Evolutionary conservation across 257 asterid genomes (phyloP), one percentile per base, ranked within the genome.

Genomic region (Prunella vulgaris): DNA sequence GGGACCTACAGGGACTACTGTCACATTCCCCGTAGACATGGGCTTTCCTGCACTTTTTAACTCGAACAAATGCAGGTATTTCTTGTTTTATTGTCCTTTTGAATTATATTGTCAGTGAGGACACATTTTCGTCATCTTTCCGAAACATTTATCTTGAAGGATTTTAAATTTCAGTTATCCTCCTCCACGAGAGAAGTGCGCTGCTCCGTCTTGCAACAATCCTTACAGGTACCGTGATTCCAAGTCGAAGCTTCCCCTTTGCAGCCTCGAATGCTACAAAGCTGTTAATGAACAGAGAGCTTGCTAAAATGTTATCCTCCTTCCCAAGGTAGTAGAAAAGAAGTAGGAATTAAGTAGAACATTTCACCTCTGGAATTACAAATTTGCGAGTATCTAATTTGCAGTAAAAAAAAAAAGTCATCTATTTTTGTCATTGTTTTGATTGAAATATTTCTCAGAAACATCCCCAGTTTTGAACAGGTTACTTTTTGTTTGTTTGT

Each of bases 141-240:
- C 52, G 37, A 40, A 24, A 24, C 14, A 21, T 22, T 13, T 13
- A 46, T 25, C 27, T 44, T 33, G 30, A 24, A 13, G 10, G 2
- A 18, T 22, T 21, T 48, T 71, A 32, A 76, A 78, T 79, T 77
- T 53, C 93, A 93, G 99, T 73, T 90, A 93, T 72, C 99, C 99
- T 54, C 93, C 88, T 22, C 97, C 95, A 1, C 88, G 99, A 4
- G 97, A 90, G 82, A 82, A 81, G 78, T 93, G 99, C 66, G 96
- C 92, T 28, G 96, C 92, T 32, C 99, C 99, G 12, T 77, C 83
- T 5, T 93, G 99, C 65, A 69, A 73, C 71, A 90, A 93, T 74
- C 78, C 90, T n/a, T 93, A 87, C 85, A 93, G 81, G 82, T 93
- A 93, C 71, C 96, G 99, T 0, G 99, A 90, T 79, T 90, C 99